Base-by-base conservation (phyloP, 345 rosid genomes). In the Dovyalis caffra region DNA sequence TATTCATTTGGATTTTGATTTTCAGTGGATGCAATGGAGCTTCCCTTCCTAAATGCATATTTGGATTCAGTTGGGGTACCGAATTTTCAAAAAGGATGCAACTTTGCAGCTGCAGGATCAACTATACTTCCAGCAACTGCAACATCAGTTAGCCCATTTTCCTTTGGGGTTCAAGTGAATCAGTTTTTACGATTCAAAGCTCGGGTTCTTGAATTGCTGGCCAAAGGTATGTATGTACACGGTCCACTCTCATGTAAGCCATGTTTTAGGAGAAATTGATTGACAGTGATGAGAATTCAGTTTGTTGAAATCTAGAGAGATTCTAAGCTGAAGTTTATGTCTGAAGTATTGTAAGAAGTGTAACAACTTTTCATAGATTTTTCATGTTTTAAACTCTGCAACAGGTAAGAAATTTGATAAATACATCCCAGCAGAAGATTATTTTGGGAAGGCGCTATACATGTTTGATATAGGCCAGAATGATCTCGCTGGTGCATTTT, bases 381-480 rank as follows among this genome's bases (percentile, higher is more conserved):
- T 63, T n/a, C 18, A 15, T 23, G 34, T 26, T 74, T 37, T 47
- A 16, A 37, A 63, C 72, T 53, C 76, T 10, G 53, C 62, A 76
- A 74, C 66, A 91, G 99, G 89, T 56, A 90, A 79, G 79, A 88
- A 73, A 76, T 71, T 79, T 71, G 82, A 70, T 0, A 89, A 75
- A 83, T 93, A 82, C 83, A 75, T 95, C 40, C 98, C 99, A 74
- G 77, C 86, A 18, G 72, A 84, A 82, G 95, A 87, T 72, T 92
- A 78, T 66, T 94, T 90, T 71, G 61, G 64, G 23, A 88, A 86
- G 84, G 97, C 88, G 32, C 86, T 95, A 15, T 91, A 95, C 86
- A 90, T 86, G 94, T 87, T 95, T 67, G 99, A 95, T 45, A 91
- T 95, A 15, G 98, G 99, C 43, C 98, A 95, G 86, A 95, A 95